These are phyloP conservation scores for Crucibulum laeve DNA, from an alignment of 768 basidiomycete species.

Conservation along the genomic window DNA sequence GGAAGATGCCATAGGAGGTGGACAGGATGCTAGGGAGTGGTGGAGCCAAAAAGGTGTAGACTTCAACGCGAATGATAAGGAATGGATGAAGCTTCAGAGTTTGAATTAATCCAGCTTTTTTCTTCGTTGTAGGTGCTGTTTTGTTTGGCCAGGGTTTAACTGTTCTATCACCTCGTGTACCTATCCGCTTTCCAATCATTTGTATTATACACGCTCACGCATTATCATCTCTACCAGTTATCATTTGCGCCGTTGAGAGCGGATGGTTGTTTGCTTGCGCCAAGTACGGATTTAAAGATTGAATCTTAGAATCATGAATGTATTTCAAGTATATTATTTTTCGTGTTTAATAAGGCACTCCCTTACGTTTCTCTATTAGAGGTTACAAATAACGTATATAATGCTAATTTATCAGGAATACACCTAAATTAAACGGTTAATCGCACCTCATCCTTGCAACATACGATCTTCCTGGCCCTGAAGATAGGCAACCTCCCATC, in stretches of 20 bases:
- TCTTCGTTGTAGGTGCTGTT: constrained; percentile 13
- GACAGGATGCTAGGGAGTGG: constrained; percentile 71
- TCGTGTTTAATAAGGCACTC: too few relatives aligned
- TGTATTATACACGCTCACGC: too few relatives aligned
- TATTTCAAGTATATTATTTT: too few relatives aligned
- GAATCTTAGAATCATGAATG: too few relatives aligned
- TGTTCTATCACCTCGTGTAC: constrained; percentile 6
- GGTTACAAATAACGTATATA: too few relatives aligned
- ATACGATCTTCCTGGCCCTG: constrained; percentile 12
- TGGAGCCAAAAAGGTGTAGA: constrained; percentile 81
- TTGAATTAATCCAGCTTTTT: constrained; percentile 46
- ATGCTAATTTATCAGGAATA: too few relatives aligned
- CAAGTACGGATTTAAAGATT: too few relatives aligned
- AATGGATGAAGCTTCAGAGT: constrained; percentile 83
- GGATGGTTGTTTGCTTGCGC: too few relatives aligned
- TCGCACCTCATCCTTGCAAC: background rate
- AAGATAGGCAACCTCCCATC: constrained; percentile 19
- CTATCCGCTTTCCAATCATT: background rate
- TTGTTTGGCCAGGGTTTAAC: constrained; percentile 5
- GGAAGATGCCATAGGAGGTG: constrained; percentile 83
- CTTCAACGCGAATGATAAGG: constrained; percentile 79
- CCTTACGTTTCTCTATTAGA: too few relatives aligned
- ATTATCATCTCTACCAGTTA: too few relatives aligned
- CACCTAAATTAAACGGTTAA: background rate
- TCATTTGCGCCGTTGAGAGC: too few relatives aligned